Conservation (phyloP, 139 green algal genomes). For the Auxenochlorella protothecoides region DNA sequence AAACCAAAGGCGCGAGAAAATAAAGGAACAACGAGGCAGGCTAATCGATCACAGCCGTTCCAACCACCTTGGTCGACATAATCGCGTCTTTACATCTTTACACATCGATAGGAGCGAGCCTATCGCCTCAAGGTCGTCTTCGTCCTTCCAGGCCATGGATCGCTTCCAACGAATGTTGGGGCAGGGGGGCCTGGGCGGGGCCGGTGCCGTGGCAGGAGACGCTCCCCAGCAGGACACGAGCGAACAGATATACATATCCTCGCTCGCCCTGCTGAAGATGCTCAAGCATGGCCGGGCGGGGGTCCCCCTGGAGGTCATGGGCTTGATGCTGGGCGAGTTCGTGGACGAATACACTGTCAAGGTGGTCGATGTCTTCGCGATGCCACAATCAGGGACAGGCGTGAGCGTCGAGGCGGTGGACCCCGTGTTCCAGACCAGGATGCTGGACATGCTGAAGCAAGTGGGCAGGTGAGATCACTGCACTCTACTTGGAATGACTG, state of each 20-base stretch:
- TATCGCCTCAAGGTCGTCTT: too few relatives aligned
- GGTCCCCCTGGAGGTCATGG: constrained; percentile 99
- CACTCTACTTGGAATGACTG: background rate
- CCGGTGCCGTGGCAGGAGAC: constrained; percentile 30
- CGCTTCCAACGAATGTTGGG: constrained; percentile 59
- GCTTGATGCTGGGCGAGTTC: constrained; percentile 99
- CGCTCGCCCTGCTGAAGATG: constrained; percentile 97
- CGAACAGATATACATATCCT: constrained; percentile 98
- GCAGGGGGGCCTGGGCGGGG: constrained; percentile 15
- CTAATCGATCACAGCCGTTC: too few relatives aligned
- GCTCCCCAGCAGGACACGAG: constrained; percentile 82
- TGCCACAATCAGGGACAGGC: constrained; percentile 95
- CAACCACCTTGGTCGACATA: too few relatives aligned
- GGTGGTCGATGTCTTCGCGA: constrained; percentile 99
- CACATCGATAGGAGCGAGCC: too few relatives aligned
- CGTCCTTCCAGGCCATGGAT: constrained; percentile 28
- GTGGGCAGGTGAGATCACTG: constrained; percentile 56
- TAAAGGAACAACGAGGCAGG: too few relatives aligned
- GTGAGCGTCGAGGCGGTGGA: constrained; percentile 97
- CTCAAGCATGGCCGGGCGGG: constrained; percentile 96
- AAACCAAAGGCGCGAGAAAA: too few relatives aligned
- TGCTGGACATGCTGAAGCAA: constrained; percentile 99
- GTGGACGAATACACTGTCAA: constrained; percentile 99
- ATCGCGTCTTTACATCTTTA: too few relatives aligned
- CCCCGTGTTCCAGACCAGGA: constrained; percentile 98